Base-by-base conservation (phyloP, 2,329 filamentous ascomycete species). In the Ophiostoma piceae region DNA sequence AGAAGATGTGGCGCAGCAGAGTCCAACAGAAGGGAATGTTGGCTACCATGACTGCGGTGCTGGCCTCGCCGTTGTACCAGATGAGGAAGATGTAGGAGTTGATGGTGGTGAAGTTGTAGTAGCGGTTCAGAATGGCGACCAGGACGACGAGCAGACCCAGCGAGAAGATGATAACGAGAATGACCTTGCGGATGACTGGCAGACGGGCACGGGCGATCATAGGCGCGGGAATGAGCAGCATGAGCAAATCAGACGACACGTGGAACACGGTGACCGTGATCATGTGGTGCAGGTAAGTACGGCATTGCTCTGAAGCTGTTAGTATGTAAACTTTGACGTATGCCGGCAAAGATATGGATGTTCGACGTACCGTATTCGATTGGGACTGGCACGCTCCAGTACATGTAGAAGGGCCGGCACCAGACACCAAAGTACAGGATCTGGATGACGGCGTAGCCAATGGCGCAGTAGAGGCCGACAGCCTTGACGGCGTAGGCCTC, bases 11-110 rank as follows among this genome's bases (percentile, higher is more conserved):
- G 62, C 84, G 82, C 39, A 87, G 79, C 26, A 88, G 79, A 0
- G 84, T 83, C 82, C 85, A 88, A 72, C 82, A 84, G 67, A 88
- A 84, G 0, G 87, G 86, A 6, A 89, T 79, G 71, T 89, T 89
- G 37, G 85, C 82, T 19, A 88, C 86, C 67, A 87, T 81, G 57
- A 89, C 80, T 6, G 86, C 85, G 0, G 87, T 87, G 64, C 83
- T 85, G 14, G 83, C 82, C 75, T 89, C 87, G 37, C 85, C 82
- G 9, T 86, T 82, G 73, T 87, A 87, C 86, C 86, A 89, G 73
- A 83, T 83, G 0, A 86, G 82, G 80, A 87, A 89, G 51, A 83
- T 77, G 16, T 79, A 78, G 2, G 84, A 84, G 75, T 86, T 88
- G 0, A 84, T 84, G 26, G 85, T 77, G 19, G 78, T 82, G 71